Evolutionary conservation across 164 flowering plant species (phyloP).

Genomic region (Berberis thunbergii): DNA sequence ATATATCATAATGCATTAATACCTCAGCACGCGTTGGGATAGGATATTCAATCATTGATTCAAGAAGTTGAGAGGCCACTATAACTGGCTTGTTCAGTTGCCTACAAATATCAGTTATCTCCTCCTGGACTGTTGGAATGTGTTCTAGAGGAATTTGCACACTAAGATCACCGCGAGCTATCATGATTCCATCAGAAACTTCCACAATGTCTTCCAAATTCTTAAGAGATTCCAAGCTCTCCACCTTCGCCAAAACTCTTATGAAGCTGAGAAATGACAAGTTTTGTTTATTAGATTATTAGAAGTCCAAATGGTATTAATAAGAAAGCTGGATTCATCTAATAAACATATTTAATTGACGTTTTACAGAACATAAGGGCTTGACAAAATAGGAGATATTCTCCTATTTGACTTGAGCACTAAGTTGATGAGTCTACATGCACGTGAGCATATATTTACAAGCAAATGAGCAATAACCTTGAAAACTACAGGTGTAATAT

Average conservation of each 20-base stretch:
- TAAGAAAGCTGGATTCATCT: background rate
- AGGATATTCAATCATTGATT: slow-evolving; percentile 91
- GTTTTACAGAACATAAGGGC: too few species aligned
- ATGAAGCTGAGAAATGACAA: slow-evolving; percentile 32
- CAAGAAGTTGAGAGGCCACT: slow-evolving; percentile 88
- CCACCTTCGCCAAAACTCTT: slow-evolving; percentile 79
- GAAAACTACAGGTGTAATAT: background rate
- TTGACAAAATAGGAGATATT: background rate
- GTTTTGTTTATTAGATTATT: background rate
- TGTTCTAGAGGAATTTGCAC: slow-evolving; percentile 85
- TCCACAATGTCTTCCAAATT: slow-evolving; percentile 61
- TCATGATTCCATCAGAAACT: slow-evolving; percentile 92
- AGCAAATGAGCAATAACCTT: background rate
- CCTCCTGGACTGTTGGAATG: slow-evolving; percentile 69
- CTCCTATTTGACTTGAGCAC: background rate
- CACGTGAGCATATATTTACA: background rate
- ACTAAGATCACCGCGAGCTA: slow-evolving; percentile 95
- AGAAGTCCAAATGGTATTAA: background rate
- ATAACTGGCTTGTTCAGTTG: slow-evolving; percentile 88
- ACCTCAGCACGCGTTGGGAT: slow-evolving; percentile 97
- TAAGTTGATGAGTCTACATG: background rate
- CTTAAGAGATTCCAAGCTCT: slow-evolving; percentile 62
- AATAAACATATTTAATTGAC: too few species aligned
- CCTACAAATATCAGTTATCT: slow-evolving; percentile 52
- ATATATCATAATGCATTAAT: slow-evolving; percentile 5